Conservation (phyloP, 306 rosid species). For the Malus asiatica region DNA sequence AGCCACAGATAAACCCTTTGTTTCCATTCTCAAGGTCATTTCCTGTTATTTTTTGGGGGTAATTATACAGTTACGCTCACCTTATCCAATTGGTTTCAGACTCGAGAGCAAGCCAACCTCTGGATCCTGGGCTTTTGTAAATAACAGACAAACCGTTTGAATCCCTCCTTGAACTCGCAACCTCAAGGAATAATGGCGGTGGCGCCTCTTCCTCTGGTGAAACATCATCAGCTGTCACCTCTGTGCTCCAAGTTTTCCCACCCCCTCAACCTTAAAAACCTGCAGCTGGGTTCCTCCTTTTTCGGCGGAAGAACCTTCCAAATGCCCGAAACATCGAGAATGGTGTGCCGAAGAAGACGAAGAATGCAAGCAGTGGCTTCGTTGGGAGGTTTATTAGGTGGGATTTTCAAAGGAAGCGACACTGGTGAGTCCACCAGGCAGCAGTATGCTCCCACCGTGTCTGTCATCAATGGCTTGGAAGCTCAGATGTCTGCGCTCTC, state of each 20-base stretch:
- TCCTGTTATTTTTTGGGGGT: neutral
- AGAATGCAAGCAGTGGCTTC: constrained; percentile 42
- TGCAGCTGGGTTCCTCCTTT: constrained; percentile 21
- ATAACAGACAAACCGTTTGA: neutral
- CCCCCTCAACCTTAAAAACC: constrained; percentile 14
- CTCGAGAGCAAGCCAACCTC: neutral
- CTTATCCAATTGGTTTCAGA: neutral
- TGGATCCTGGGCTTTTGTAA: neutral
- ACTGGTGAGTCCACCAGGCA: constrained; percentile 82
- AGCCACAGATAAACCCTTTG: no score
- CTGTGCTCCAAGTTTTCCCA: constrained; percentile 26
- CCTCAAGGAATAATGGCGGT: constrained; percentile 32
- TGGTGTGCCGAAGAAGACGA: constrained; percentile 5
- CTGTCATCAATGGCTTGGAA: constrained; percentile 54
- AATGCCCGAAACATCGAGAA: constrained; percentile 17
- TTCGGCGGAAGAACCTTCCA: constrained; percentile 22
- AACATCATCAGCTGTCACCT: constrained; percentile 35
- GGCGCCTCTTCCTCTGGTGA: constrained; percentile 28
- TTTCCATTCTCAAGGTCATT: no score
- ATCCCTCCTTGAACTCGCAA: neutral
- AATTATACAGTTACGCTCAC: neutral
- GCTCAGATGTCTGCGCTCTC: constrained; percentile 61
- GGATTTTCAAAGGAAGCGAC: constrained; percentile 73
- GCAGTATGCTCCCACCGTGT: constrained; percentile 61
- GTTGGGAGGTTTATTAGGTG: constrained; percentile 78